These are phyloP conservation scores for Globisporangium spinosum DNA, from an alignment of 352 stramenopile species.

Conservation along the genomic window DNA sequence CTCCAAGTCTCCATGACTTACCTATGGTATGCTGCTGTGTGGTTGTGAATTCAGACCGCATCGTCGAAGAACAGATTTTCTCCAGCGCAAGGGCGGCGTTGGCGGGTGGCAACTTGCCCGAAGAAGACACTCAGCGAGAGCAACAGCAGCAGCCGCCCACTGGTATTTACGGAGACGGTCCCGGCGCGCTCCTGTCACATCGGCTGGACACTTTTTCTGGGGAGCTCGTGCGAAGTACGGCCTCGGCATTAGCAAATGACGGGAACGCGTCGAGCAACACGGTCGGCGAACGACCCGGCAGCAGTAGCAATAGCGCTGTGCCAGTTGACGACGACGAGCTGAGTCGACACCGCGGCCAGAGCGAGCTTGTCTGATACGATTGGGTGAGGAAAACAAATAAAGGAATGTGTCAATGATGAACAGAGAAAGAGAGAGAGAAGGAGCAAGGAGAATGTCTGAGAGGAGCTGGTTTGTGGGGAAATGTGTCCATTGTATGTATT, in stretches of 20 bases:
- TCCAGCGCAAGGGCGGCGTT: not conserved
- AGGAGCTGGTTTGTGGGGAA: not conserved
- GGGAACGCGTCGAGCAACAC: not conserved
- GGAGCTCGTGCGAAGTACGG: not conserved
- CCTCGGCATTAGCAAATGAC: not conserved
- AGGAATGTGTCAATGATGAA: not conserved
- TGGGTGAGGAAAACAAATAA: not conserved
- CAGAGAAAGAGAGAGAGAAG: not conserved
- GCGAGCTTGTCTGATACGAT: constrained; percentile 11
- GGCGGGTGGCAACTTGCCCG: not conserved
- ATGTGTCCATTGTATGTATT: not conserved
- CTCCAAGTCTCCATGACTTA: not conserved
- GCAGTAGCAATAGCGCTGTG: constrained; percentile 1
- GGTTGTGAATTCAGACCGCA: constrained; percentile 6
- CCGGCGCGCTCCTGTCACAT: constrained; percentile 8
- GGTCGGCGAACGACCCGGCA: not conserved
- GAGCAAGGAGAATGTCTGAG: not conserved
- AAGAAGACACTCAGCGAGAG: not conserved
- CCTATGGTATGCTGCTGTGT: not conserved
- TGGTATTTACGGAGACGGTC: constrained; percentile 12
- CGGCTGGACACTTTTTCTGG: not conserved
- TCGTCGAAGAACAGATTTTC: not conserved
- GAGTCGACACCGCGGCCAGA: constrained; percentile 12
- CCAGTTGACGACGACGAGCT: constrained; percentile 1
- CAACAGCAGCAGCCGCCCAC: not conserved